These are phyloP conservation scores for Alternaria longipes DNA, from an alignment of 2,329 filamentous ascomycete genomes.

Conservation along the genomic window DNA sequence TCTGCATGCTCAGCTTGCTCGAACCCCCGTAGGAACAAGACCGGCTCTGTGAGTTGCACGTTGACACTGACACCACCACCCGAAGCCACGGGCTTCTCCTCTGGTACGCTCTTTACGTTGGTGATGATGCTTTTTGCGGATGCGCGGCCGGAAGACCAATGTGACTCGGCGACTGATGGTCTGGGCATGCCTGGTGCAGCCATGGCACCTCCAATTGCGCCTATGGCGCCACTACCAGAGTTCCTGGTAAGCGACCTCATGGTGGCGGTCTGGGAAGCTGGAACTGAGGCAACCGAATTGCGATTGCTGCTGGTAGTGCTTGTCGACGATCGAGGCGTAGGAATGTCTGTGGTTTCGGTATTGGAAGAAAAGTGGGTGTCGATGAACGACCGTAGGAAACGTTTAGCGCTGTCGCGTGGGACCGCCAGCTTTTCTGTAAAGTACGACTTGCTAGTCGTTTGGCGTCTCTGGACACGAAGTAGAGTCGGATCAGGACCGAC, in stretches of 20 bases:
- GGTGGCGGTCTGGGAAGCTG: constrained; percentile 47
- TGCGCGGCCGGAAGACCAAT: constrained; percentile 49
- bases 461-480: constrained; percentile 36
- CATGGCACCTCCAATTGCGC: constrained; percentile 39
- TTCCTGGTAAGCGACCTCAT: constrained; percentile 53
- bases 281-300: constrained; percentile 38
- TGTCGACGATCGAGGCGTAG: constrained; percentile 39
- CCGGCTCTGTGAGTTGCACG: constrained; percentile 80
- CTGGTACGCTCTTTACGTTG: constrained; percentile 47
- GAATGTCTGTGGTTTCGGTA: constrained; percentile 31
- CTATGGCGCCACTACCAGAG: constrained; percentile 45
- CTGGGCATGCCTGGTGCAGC: constrained; percentile 51
- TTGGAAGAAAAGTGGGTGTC: constrained; percentile 44
- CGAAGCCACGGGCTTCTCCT: constrained; percentile 77
- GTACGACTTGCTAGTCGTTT: constrained; percentile 47
- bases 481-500: constrained; percentile 56
- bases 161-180: constrained; percentile 54
- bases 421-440: constrained; percentile 60
- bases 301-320: constrained; percentile 35
- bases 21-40: constrained; percentile 80
- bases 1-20: constrained; percentile 72
- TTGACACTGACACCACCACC: constrained; percentile 79
- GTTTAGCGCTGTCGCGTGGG: constrained; percentile 59
- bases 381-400: constrained; percentile 60
- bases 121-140: constrained; percentile 48